phyloP scores from a whole-genome alignment of 179 eudicot species.

The Monotropa hypopitys region DNA sequence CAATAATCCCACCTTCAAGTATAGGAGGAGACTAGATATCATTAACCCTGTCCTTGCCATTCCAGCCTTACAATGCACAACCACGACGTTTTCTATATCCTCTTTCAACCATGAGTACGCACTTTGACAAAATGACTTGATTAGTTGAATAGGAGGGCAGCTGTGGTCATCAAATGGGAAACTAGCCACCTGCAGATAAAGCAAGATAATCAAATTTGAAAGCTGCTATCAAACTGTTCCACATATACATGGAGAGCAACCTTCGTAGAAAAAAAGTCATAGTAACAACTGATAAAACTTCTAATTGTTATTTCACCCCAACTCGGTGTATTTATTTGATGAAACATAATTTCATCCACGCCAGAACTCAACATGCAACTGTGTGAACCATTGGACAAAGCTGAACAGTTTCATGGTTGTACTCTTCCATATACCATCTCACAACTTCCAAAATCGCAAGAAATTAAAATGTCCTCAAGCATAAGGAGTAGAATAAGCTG shows the following conservation, averaged over 20 bases:
- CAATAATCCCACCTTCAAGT: constrained; percentile 51
- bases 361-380: no score
- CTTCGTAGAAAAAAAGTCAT: neutral
- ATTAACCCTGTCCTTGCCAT: constrained; percentile 97
- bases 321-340: no score
- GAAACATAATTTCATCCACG: no score
- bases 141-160: constrained; percentile 89
- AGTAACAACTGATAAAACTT: neutral
- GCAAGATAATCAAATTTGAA: constrained; percentile 1
- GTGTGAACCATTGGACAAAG: no score
- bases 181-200: constrained; percentile 59
- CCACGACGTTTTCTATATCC: constrained; percentile 94
- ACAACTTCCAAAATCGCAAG: no score
- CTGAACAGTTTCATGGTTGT: no score
- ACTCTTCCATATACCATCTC: no score
- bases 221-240: neutral
- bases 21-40: constrained; percentile 86
- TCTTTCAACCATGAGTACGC: constrained; percentile 97
- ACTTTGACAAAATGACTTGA: constrained; percentile 76
- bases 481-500: neutral
- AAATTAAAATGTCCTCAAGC: neutral
- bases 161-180: constrained; percentile 97
- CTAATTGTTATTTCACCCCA: no score
- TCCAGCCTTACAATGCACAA: constrained; percentile 97
- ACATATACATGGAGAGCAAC: neutral